phyloP scores from a whole-genome alignment of 1,139 yeast species.

The Candida dubliniensis region DNA sequence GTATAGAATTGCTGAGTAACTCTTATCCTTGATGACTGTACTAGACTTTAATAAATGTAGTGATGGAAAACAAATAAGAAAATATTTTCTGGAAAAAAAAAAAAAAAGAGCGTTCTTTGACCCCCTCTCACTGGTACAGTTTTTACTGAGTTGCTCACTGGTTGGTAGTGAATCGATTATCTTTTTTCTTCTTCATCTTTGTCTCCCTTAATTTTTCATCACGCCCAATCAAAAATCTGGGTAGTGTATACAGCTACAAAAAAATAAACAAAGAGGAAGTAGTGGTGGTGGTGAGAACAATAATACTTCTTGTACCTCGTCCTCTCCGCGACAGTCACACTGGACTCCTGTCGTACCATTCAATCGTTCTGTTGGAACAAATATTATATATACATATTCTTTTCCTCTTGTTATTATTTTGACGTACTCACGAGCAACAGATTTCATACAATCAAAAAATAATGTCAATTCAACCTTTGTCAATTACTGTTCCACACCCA shows the following conservation, averaged over 20 bases:
- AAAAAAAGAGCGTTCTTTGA: not conserved
- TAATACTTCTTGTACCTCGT: too few species aligned
- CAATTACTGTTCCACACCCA: slow-evolving; percentile 72
- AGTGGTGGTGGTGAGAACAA: too few species aligned
- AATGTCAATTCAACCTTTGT: slow-evolving; percentile 31
- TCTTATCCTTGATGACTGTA: too few species aligned
- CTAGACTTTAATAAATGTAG: too few species aligned
- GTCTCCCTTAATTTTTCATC: not conserved
- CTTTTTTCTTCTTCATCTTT: not conserved
- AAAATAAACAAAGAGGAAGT: too few species aligned
- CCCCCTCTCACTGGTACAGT: not conserved
- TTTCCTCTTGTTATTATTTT: too few species aligned
- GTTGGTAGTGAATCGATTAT: not conserved
- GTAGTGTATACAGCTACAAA: not conserved
- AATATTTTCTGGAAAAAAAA: not conserved
- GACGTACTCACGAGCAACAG: not conserved
- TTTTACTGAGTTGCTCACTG: not conserved
- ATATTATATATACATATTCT: too few species aligned
- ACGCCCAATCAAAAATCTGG: not conserved
- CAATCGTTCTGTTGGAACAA: too few species aligned
- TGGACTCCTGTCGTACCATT: too few species aligned
- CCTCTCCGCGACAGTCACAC: too few species aligned
- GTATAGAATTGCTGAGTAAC: not conserved
- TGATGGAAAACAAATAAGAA: too few species aligned
- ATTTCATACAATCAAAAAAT: too few species aligned